Percentiles rank a stretch among this genome's conserved stretches.
Conservation (phyloP, 768 basidiomycete genomes). For the Gymnopilus junonius region DNA sequence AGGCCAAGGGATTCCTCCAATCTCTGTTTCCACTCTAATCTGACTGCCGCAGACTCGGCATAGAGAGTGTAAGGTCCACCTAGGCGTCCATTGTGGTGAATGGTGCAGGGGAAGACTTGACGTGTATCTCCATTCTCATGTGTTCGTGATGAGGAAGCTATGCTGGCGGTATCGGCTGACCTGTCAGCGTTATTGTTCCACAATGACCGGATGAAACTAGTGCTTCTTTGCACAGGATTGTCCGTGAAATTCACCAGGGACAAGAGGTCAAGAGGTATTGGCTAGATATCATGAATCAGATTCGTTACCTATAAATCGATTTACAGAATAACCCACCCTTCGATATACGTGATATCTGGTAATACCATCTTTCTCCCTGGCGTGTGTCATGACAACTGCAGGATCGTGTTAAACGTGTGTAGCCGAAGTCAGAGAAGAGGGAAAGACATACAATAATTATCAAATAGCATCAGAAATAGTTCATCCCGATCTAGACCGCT, state of each 20-base stretch:
- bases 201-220: conserved; percentile 66
- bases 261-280: conserved; percentile 90
- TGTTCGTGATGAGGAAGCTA: conserved; percentile 22
- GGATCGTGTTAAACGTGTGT: conserved; percentile 2
- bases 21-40: conserved; percentile 88
- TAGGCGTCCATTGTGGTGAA: conserved; percentile 86
- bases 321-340: conserved; percentile 52
- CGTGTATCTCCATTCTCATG: conserved; percentile 61
- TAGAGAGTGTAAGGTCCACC: conserved; percentile 86
- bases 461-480: conserved; percentile 87
- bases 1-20: conserved; percentile 89
- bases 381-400: conserved; percentile 84
- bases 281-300: conserved; percentile 51
- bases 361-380: conserved; percentile 71
- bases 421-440: not conserved
- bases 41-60: conserved; percentile 72
- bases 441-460: conserved; percentile 79
- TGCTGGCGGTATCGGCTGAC: conserved; percentile 22
- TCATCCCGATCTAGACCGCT: conserved; percentile 69
- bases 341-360: conserved; percentile 81
- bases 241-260: conserved; percentile 84
- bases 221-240: conserved; percentile 67
- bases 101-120: conserved; percentile 81
- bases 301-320: conserved; percentile 6
- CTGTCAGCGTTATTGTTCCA: conserved; percentile 43